Percentiles rank a stretch among this genome's conserved stretches.
Evolutionary conservation across 2,329 filamentous ascomycete species (phyloP).

Genomic region (Venturia oleaginea): DNA sequence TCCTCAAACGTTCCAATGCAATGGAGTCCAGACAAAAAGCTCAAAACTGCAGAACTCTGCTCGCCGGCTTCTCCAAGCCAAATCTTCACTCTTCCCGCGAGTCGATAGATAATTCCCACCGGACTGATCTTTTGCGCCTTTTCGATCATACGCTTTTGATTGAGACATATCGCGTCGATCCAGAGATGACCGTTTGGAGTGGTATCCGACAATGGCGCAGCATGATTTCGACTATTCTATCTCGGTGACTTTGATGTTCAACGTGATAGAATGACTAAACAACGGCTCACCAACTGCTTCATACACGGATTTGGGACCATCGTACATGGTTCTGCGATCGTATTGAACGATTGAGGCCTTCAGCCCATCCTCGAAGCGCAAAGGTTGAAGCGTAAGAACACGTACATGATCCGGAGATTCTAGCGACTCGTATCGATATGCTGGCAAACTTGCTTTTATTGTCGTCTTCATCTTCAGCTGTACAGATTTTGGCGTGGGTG

Average conservation of each 20-base stretch:
- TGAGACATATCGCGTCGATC: conserved; percentile 15
- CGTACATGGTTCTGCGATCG: background rate
- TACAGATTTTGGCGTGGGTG: background rate
- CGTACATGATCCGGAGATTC: background rate
- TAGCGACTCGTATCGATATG: background rate
- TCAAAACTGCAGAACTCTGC: background rate
- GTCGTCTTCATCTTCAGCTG: background rate
- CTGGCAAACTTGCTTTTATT: background rate
- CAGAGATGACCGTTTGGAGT: conserved; percentile 11
- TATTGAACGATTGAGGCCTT: background rate
- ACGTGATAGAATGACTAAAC: background rate
- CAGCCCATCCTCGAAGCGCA: background rate
- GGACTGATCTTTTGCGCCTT: conserved; percentile 8
- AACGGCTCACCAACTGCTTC: background rate
- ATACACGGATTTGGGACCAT: background rate
- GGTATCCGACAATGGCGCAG: conserved; percentile 5
- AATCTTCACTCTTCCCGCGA: background rate
- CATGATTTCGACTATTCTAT: background rate
- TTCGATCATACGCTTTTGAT: conserved; percentile 11
- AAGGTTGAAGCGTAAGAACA: background rate
- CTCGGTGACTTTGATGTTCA: conserved; percentile 5
- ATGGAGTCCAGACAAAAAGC: background rate
- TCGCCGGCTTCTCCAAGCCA: conserved; percentile 10
- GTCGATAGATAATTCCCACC: conserved; percentile 13
- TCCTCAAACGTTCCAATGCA: too few species aligned